Evolutionary conservation across 495 filamentous ascomycete species (phyloP).

Genomic region (Hypoxylon lienhwacheense): DNA sequence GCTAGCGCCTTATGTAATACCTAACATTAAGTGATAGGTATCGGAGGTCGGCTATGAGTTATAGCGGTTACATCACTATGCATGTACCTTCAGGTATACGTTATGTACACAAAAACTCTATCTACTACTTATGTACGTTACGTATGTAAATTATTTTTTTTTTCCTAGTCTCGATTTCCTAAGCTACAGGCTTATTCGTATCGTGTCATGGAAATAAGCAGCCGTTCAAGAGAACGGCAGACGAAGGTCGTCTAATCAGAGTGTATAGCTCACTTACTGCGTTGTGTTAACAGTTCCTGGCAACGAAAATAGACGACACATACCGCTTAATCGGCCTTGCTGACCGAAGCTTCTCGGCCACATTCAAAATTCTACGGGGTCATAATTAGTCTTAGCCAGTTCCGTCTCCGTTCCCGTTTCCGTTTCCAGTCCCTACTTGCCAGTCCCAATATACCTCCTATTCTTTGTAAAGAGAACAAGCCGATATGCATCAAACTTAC

Average conservation of each 20-base stretch:
- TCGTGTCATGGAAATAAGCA: conserved; percentile 6
- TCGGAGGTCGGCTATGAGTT: not conserved
- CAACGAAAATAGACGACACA: conserved; percentile 21
- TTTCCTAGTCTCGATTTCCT: conserved; percentile 7
- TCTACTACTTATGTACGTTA: too few species aligned
- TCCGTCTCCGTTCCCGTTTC: not conserved
- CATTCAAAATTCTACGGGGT: conserved; percentile 14
- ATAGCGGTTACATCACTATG: conserved; percentile 36
- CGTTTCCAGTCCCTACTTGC: not conserved
- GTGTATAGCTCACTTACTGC: too few species aligned
- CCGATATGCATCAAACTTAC: conserved; percentile 31
- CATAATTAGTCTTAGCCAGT: conserved; percentile 15
- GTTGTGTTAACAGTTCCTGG: not conserved
- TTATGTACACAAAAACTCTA: conserved; percentile 14
- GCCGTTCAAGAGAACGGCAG: not conserved
- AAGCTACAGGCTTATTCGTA: conserved; percentile 26
- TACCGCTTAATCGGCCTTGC: conserved; percentile 21
- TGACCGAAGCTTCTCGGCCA: conserved; percentile 28
- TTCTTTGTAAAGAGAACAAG: not conserved
- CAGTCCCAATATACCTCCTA: not conserved
- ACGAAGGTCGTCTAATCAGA: too few species aligned
- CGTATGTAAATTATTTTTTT: too few species aligned
- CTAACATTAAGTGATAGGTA: too few species aligned
- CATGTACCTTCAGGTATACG: conserved; percentile 14
- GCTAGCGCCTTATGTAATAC: too few species aligned